Evolutionary conservation across 2,329 filamentous ascomycete species (phyloP), one percentile per base, ranked within the genome.

Genomic region (Lachnellula hyalina): DNA sequence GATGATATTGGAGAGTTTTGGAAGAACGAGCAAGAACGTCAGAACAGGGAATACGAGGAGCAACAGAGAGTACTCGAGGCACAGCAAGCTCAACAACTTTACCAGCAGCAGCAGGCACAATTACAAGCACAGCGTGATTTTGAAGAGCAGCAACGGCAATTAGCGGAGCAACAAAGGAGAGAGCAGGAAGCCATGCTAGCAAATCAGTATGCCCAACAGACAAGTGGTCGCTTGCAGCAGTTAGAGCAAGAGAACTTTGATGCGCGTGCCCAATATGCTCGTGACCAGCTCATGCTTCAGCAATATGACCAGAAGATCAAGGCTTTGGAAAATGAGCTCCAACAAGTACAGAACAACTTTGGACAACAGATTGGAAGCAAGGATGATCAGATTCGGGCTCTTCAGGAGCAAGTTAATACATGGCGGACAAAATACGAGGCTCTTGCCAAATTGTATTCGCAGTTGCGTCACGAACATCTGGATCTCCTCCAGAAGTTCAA

Each of bases 381-480:
- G 70, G 94, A 99, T 67, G 94, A 97, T 64, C 93, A 97, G 72
- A 92, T 99, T 65, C 81, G 86, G 23, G 86, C 94, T 2, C 77
- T 99, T 19, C 94, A 97, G 68, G 94, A 97, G 74, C 94, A 97
- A 73, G 88, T 97, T 61, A 96, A 96, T 72, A 96, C 92, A 0
- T 99, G 94, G 94, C 83, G 94, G 55, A 87, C 89, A 51, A 99
- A 99, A 73, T 99, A 99, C 68, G 94, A 99, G 71, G 89, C 93
- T 0, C 77, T 99, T 49, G 94, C 94, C 23, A 99, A 97, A 75
- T 80, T 99, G 14, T 99, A 99, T 74, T 96, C 93, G 7, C 94
- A 99, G 73, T 78, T 99, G 58, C 87, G 94, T 51, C 88, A 94
- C 62, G 94, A 99, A 72, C 94, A 99, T 75, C 78, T 99, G 34